Percentiles rank a stretch among this genome's conserved stretches.
These are phyloP conservation scores for Aspergillus coremiiformis DNA, from an alignment of 495 filamentous ascomycete species.

Conservation along the genomic window DNA sequence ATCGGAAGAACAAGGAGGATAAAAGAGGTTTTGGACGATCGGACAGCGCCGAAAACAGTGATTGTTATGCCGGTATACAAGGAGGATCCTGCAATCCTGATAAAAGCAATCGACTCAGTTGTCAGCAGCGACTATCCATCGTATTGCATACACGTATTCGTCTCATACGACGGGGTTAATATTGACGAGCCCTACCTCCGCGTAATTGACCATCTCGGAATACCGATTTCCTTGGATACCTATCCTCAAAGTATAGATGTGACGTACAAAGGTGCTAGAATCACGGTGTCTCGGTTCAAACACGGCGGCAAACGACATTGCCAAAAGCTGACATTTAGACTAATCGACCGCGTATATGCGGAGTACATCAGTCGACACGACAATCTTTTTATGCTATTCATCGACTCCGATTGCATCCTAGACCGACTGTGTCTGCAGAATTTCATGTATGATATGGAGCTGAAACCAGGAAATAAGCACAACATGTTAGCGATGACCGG, in stretches of 20 bases:
- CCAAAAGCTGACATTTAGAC: conserved; percentile 88
- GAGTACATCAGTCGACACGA: conserved; percentile 85
- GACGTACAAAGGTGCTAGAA: conserved; percentile 67
- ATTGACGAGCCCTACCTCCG: conserved; percentile 86
- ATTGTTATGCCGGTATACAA: conserved; percentile 98
- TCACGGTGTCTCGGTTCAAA: conserved; percentile 88
- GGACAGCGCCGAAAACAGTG: conserved; percentile 85
- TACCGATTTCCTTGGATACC: conserved; percentile 64
- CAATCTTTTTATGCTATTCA: conserved; percentile 92
- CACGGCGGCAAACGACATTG: conserved; percentile 93
- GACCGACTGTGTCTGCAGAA: conserved; percentile 92
- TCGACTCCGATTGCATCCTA: conserved; percentile 96
- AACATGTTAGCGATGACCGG: conserved; percentile 99
- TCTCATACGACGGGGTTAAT: conserved; percentile 88
- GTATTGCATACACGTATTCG: conserved; percentile 89
- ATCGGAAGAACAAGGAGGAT: conserved; percentile 75
- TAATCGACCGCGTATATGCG: conserved; percentile 89
- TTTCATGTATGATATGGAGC: conserved; percentile 98
- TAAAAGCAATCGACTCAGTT: conserved; percentile 86
- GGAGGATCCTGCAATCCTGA: conserved; percentile 76
- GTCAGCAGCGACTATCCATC: conserved; percentile 93
- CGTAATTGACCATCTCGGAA: conserved; percentile 80
- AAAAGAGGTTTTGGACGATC: conserved; percentile 76
- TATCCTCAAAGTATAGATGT: conserved; percentile 93
- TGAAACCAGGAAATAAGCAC: conserved; percentile 85